A percentile compares a stretch with the other conserved stretches of the same genome.
Conservation (phyloP, 2,329 filamentous ascomycete genomes). For the Talaromyces rugulosus region DNA sequence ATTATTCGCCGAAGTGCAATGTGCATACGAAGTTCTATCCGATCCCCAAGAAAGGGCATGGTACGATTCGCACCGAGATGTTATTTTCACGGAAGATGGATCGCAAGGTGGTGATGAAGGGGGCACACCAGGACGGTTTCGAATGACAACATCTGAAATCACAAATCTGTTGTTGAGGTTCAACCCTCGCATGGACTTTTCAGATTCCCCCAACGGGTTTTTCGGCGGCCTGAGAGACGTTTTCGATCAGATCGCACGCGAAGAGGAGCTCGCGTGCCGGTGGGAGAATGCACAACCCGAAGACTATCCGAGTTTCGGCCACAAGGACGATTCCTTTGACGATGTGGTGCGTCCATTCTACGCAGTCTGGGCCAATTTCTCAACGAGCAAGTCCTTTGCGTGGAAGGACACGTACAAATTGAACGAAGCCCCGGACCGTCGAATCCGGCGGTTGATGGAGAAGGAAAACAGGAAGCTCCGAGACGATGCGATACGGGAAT, state of each 20-base stretch:
- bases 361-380: conserved; percentile 71
- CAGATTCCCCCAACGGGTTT: conserved; percentile 76
- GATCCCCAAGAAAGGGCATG: conserved; percentile 93
- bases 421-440: conserved; percentile 81
- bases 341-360: conserved; percentile 77
- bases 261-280: conserved; percentile 72
- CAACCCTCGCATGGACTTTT: conserved; percentile 71
- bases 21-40: conserved; percentile 92
- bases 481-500: conserved; percentile 78
- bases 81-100: conserved; percentile 67
- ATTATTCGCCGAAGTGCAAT: conserved; percentile 85
- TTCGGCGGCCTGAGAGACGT: conserved; percentile 72
- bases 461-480: conserved; percentile 86
- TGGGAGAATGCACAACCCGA: conserved; percentile 55
- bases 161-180: conserved; percentile 75
- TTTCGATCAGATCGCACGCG: conserved; percentile 74
- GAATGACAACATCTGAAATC: conserved; percentile 76
- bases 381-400: conserved; percentile 77
- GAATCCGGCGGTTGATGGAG: conserved; percentile 79
- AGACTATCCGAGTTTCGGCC: conserved; percentile 79
- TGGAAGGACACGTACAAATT: conserved; percentile 86
- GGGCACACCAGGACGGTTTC: conserved; percentile 64
- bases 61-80: conserved; percentile 92
- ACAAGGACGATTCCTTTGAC: conserved; percentile 71
- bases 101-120: conserved; percentile 30